Base-by-base conservation (phyloP, 805 yeast species). In the Danielia reshetovae region DNA sequence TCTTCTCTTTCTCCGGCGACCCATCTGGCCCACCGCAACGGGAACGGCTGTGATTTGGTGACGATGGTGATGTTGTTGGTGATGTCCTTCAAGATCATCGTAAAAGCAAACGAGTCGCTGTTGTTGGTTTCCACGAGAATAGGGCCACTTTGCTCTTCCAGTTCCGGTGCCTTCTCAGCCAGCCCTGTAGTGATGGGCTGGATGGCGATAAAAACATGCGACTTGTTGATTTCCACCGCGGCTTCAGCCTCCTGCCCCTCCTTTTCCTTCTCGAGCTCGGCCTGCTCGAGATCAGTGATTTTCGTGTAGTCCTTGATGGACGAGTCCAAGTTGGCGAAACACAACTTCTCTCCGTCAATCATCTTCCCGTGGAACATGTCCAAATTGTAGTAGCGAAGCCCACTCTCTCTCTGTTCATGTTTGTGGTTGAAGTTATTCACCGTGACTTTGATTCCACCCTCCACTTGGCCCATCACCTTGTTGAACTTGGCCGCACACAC, bases 1-100 rank as follows among this genome's bases (percentile, higher is more conserved):
- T 49, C 59, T 10, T 46, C 43, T 6, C 45, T 49, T 17, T 61
- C 55, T 10, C 79, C 75, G 40, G 76, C 80, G n/a, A 90, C 70
- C 98, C 98, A 93, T n/a, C 75, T 66, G 7, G 88, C 81, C 98
- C 98, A 93, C 54, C 77, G 80, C 29, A 75, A 55, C 8, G 98
- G 97, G 68, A 87, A 83, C 5, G 95, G 79, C 59, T 93, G 98
- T 0, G 97, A 85, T 47, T 81, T 79, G 32, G 86, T 80, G 18
- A 77, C 71, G 29, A 86, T 73, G 6, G 81, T 73, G 43, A 93
- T 77, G 43, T 78, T 74, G 60, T 93, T 90, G 24, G 83, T 79
- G 27, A 79, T 75, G 54, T 93, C 98, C 46, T 77, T 76, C 46
- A 93, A 68, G 14, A 85, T 74, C 23, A 88, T 68, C 7, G 86